Evolutionary conservation across 768 basidiomycete genomes (phyloP).

Genomic region (Strobilomyces echinocephalus): DNA sequence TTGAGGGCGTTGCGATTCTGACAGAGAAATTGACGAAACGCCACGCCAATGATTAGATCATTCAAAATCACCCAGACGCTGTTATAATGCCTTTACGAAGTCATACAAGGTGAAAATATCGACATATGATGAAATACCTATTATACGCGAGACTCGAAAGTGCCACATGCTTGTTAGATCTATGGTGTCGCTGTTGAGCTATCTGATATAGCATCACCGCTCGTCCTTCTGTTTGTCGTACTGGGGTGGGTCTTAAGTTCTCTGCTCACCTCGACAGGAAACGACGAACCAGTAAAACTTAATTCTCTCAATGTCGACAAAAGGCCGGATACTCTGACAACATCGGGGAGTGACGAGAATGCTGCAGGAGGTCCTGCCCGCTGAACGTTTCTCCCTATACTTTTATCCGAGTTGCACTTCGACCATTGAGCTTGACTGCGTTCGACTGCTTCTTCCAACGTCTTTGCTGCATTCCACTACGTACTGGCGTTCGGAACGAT

Average conservation of each 20-base stretch:
- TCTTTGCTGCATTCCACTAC: conserved; percentile 44
- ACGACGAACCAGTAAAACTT: conserved; percentile 26
- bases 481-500: not conserved
- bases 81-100: conserved; percentile 71
- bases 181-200: conserved; percentile 34
- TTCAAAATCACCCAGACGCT: conserved; percentile 88
- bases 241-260: conserved; percentile 28
- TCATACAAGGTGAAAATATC: not conserved
- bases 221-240: conserved; percentile 59
- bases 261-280: not conserved
- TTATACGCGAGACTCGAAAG: conserved; percentile 59
- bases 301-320: conserved; percentile 14
- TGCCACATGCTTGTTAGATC: conserved; percentile 31
- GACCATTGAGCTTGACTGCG: not conserved
- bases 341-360: not conserved
- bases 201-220: conserved; percentile 41
- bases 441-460: conserved; percentile 29
- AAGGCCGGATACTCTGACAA: not conserved
- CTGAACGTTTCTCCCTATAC: conserved; percentile 1
- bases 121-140: conserved; percentile 38
- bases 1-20: conserved; percentile 58
- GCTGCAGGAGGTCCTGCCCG: not conserved
- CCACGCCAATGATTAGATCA: conserved; percentile 80
- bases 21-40: conserved; percentile 63
- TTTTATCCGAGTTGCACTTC: not conserved